A percentile compares a stretch with the other conserved stretches of the same genome.
These are phyloP conservation scores for Plantago ovata DNA, from an alignment of 257 asterid genomes.

Conservation along the genomic window DNA sequence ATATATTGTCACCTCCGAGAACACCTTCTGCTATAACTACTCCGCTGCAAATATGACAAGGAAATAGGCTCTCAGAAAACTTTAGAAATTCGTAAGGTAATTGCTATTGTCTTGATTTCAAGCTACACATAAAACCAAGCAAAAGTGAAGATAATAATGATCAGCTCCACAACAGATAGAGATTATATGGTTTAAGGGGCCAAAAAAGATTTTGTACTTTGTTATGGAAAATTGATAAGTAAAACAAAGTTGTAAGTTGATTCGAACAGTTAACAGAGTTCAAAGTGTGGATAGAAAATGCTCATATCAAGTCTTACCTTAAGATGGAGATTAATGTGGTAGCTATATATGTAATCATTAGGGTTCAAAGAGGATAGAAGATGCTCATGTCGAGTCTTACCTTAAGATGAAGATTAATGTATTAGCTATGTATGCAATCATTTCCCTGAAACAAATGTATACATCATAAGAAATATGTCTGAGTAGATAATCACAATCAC, in stretches of 20 bases:
- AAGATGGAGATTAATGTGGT: constrained; percentile 90
- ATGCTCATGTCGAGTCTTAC: constrained; percentile 32
- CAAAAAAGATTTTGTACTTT: too few species aligned
- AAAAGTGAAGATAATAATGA: too few species aligned
- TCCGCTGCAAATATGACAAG: constrained; percentile 63
- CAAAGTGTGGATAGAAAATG: constrained; percentile 8
- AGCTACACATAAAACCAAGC: too few species aligned
- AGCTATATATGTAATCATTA: constrained; percentile 48
- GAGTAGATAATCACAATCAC: constrained; percentile 4
- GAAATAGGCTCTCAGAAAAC: constrained; percentile 11
- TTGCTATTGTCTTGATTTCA: neutral
- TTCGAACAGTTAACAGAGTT: too few species aligned
- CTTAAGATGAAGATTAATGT: constrained; percentile 93
- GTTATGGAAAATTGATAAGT: too few species aligned
- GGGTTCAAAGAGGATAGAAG: neutral
- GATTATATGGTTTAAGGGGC: too few species aligned
- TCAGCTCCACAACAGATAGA: too few species aligned
- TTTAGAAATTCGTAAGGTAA: neutral
- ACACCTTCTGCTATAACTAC: constrained; percentile 91
- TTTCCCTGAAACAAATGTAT: constrained; percentile 76
- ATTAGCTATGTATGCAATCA: constrained; percentile 93
- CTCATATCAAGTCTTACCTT: constrained; percentile 46
- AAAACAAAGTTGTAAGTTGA: too few species aligned
- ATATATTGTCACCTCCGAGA: constrained; percentile 45
- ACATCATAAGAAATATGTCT: constrained; percentile 21